A percentile compares a stretch with the other conserved stretches of the same genome.
Evolutionary conservation across 768 basidiomycete species (phyloP).

Genomic region (Sarcodon aspratus): DNA sequence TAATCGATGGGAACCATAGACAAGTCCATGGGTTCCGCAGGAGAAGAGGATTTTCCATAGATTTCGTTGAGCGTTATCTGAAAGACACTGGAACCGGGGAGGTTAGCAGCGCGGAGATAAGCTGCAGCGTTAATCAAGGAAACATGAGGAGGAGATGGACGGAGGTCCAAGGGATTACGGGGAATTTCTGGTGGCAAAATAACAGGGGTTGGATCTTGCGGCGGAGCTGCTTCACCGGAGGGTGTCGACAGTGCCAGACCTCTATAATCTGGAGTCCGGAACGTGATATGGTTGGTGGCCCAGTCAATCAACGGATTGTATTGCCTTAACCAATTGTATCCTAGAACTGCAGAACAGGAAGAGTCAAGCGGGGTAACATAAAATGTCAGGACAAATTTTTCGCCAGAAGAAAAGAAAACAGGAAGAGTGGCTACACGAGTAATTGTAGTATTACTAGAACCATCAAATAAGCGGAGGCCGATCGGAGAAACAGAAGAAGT

Average conservation of each 20-base stretch:
- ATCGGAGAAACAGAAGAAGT: too few relatives aligned
- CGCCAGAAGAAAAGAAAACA: too few relatives aligned
- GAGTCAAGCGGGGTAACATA: too few relatives aligned
- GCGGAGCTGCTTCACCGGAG: too few relatives aligned
- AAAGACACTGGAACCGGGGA: neutral
- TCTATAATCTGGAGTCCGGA: neutral
- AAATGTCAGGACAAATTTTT: too few relatives aligned
- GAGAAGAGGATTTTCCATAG: neutral
- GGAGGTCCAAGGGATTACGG: neutral
- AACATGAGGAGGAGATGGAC: constrained; percentile 1
- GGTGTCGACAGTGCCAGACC: too few relatives aligned
- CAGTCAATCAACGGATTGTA: constrained; percentile 15
- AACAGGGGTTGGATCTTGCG: neutral
- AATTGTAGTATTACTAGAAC: too few relatives aligned
- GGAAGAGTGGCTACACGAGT: too few relatives aligned
- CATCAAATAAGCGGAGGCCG: too few relatives aligned
- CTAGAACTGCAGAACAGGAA: constrained; percentile 3
- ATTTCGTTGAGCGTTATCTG: neutral
- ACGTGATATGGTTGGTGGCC: neutral
- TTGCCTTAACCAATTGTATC: constrained; percentile 7
- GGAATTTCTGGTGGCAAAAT: neutral
- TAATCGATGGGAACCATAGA: constrained; percentile 6
- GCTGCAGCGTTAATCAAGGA: constrained; percentile 4
- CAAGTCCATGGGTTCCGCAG: constrained; percentile 1
- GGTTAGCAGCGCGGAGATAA: neutral